These are phyloP conservation scores for Helianthus tuberosus DNA, from an alignment of 129 eudicot genomes.

Conservation along the genomic window DNA sequence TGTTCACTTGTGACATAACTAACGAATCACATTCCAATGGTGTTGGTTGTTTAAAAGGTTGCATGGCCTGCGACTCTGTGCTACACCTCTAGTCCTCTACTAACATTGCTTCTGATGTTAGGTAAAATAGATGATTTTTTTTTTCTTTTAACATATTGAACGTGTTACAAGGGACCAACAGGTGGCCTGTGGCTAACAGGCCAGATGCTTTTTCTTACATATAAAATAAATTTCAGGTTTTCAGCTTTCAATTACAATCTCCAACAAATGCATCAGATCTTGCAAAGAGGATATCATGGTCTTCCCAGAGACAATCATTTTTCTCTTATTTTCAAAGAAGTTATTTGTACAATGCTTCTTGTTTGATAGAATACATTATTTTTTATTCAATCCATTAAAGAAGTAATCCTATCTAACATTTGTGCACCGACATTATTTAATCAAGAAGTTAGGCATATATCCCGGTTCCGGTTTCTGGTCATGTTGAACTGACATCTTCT, in stretches of 20 bases:
- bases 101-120: neutral
- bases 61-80: neutral
- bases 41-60: neutral
- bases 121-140: neutral
- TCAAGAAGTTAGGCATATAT: neutral
- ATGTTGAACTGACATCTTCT: neutral
- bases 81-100: neutral
- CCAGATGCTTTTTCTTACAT: neutral
- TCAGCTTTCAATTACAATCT: neutral
- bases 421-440: neutral
- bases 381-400: neutral
- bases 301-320: neutral
- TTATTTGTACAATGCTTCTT: neutral
- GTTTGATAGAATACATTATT: neutral
- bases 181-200: neutral
- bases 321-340: neutral
- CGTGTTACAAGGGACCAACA: neutral
- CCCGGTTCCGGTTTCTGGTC: neutral
- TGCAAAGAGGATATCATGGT: constrained; percentile 11
- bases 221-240: constrained; percentile 13
- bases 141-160: neutral
- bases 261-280: neutral
- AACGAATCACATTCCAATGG: neutral
- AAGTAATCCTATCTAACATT: neutral
- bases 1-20: constrained; percentile 1